Evolutionary conservation across 73 alveolate genomes (phyloP).

Genomic region (Tetrahymena elliotti): DNA sequence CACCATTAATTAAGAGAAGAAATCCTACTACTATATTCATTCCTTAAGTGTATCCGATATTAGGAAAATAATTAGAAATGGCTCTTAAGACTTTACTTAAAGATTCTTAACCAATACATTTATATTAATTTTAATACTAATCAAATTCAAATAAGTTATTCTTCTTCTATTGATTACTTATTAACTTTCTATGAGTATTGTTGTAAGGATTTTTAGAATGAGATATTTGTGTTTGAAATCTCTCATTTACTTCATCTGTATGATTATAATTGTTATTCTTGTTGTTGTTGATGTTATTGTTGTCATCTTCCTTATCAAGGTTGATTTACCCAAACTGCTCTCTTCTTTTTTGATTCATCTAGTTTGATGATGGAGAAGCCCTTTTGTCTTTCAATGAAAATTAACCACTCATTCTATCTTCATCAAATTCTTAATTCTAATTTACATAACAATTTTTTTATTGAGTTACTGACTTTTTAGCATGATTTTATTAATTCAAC

Average conservation of each 20-base stretch:
- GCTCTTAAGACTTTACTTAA: constrained; percentile 5
- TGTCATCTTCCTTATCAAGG: background rate
- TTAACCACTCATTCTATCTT: background rate
- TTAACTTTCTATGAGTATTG: background rate
- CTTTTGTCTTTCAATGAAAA: background rate
- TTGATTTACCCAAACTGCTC: background rate
- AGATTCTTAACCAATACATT: constrained; percentile 14
- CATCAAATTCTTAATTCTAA: background rate
- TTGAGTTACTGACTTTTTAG: background rate
- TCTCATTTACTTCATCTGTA: background rate
- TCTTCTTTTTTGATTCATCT: background rate
- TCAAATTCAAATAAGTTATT: background rate
- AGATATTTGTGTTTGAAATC: background rate
- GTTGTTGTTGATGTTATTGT: no score
- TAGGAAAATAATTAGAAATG: constrained; percentile 11
- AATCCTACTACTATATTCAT: constrained; percentile 39
- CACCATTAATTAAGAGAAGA: constrained; percentile 37
- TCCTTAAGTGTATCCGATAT: constrained; percentile 36
- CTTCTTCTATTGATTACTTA: background rate
- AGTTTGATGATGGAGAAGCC: background rate
- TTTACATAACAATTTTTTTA: background rate
- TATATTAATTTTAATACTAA: background rate
- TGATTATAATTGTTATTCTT: no score
- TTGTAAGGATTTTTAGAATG: background rate
- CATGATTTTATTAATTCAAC: background rate